Conservation (phyloP, 2,329 filamentous ascomycete species). For the Neofusicoccum umdonicola region DNA sequence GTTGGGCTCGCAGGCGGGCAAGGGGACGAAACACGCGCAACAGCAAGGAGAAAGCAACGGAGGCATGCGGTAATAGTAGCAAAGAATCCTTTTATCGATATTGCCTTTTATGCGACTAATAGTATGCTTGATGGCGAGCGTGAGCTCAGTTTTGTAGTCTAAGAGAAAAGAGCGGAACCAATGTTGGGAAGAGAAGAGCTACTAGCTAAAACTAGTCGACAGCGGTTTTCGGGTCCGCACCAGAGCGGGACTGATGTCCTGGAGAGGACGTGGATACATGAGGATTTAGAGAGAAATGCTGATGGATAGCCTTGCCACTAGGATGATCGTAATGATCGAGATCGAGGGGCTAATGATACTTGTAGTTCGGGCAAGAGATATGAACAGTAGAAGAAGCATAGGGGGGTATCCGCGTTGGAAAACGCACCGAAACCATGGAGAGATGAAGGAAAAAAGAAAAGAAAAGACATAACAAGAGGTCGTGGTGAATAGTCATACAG, state of each 20-base stretch:
- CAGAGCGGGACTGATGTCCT: background rate
- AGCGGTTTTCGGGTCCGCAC: background rate
- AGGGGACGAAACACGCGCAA: too few relatives aligned
- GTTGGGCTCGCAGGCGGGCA: too few relatives aligned
- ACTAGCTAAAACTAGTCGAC: background rate
- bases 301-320: background rate
- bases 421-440: background rate
- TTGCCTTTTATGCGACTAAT: background rate
- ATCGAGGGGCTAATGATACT: conserved; percentile 12
- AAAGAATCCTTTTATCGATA: background rate
- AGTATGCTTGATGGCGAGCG: background rate
- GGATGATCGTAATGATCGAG: background rate
- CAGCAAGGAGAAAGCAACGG: too few relatives aligned
- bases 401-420: conserved; percentile 7
- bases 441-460: background rate
- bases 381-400: background rate
- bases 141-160: background rate
- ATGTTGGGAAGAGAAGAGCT: background rate
- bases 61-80: background rate
- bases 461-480: background rate
- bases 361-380: background rate
- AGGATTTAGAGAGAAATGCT: background rate
- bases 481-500: conserved; percentile 9
- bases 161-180: background rate
- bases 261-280: background rate